Conservation (phyloP, 768 basidiomycete genomes). For the Mycena haematopus region DNA sequence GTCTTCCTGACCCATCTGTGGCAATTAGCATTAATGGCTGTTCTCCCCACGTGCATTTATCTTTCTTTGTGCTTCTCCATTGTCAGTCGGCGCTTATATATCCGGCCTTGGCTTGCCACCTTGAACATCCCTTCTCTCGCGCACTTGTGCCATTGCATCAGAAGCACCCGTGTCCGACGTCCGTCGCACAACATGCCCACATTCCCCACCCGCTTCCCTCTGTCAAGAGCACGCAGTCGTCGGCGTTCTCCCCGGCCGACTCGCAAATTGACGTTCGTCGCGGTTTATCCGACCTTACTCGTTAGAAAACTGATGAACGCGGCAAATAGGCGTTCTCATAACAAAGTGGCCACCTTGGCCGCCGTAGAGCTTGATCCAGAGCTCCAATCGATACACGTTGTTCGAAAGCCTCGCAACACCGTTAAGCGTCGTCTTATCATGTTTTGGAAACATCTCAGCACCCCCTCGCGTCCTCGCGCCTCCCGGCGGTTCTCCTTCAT, state of each 20-base stretch:
- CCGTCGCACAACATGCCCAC: constrained; percentile 6
- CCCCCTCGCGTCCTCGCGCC: constrained; percentile 31
- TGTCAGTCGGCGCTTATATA: constrained; percentile 17
- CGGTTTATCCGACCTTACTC: background rate
- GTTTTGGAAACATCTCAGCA: constrained; percentile 40
- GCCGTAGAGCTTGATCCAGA: constrained; percentile 14
- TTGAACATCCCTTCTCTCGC: background rate
- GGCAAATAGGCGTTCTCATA: constrained; percentile 6
- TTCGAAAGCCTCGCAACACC: constrained; percentile 20
- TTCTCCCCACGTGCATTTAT: constrained; percentile 11
- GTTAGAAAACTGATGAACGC: background rate
- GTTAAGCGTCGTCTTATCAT: constrained; percentile 37
- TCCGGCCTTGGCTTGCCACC: background rate
- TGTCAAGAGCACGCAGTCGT: constrained; percentile 9
- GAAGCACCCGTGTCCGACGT: background rate
- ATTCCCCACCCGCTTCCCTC: background rate
- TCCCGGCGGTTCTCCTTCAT: constrained; percentile 43
- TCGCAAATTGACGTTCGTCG: constrained; percentile 18
- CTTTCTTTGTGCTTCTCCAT: constrained; percentile 17
- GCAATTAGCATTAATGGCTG: background rate
- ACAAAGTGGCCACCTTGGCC: background rate
- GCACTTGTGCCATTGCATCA: background rate
- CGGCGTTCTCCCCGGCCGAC: background rate
- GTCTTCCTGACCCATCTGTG: constrained; percentile 1
- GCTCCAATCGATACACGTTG: constrained; percentile 8